phyloP scores from a whole-genome alignment of 768 basidiomycete species.

The Trichaptum fuscoviolaceum region DNA sequence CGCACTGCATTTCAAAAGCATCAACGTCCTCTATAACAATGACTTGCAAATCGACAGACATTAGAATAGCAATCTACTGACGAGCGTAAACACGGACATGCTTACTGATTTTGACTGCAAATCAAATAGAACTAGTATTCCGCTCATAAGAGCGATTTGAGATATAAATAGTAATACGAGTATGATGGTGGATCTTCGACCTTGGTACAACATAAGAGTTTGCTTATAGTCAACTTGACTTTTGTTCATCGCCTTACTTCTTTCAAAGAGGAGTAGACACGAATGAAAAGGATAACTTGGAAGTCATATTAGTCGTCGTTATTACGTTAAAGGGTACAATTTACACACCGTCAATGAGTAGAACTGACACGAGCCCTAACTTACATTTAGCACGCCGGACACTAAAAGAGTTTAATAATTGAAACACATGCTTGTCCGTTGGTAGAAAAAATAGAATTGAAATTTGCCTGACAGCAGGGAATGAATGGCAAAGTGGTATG shows the following conservation, averaged over 20 bases:
- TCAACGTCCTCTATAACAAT: neutral
- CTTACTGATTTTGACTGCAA: neutral
- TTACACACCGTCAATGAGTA: neutral
- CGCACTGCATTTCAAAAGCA: neutral
- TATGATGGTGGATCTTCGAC: neutral
- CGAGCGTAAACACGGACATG: neutral
- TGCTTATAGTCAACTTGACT: neutral
- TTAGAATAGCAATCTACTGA: neutral
- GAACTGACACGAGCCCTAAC: neutral
- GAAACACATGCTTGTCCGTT: neutral
- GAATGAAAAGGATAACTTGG: neutral
- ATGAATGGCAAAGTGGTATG: neutral
- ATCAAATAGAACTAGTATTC: neutral
- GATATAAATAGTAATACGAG: neutral
- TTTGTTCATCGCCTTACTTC: neutral
- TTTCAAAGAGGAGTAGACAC: neutral
- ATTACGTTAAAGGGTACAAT: neutral
- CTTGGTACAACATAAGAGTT: neutral
- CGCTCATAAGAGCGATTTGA: neutral
- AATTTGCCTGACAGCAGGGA: neutral
- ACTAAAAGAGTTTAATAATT: neutral
- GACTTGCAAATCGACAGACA: neutral
- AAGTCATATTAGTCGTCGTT: neutral
- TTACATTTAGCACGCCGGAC: neutral
- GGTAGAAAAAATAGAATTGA: neutral